Base-by-base conservation (phyloP, 2,329 filamentous ascomycete species). In the Plenodomus biglobosus region DNA sequence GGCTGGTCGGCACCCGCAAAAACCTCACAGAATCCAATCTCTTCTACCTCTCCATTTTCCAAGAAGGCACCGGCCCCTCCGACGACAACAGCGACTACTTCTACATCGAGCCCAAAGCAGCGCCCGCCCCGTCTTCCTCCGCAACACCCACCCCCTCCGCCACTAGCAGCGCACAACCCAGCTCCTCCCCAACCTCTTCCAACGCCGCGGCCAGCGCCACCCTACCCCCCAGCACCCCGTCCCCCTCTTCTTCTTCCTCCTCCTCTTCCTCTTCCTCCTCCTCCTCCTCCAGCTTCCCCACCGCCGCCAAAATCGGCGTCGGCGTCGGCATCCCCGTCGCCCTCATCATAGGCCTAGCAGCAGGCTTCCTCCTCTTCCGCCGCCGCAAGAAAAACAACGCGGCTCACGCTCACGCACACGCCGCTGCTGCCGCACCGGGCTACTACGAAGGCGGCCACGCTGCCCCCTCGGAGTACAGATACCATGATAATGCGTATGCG, bases 21-120 rank as follows among this genome's bases (percentile, higher is more conserved):
- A 39, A 53, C 24, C 50, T 53, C n/a, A 38, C 40, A 7, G 13
- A 27, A 20, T 53, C 43, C 10, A 50, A 47, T n/a, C 10, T 50
- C 3, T 50, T 50, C 38, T 53, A 36, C 22, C 21, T 53, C 18
- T 46, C 21, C 17, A n/a, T 48, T 3, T 52, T 42, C 32, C 44
- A 48, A 39, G 49, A 44, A 41, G 38, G 39, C 19, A 46, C 43
- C 13, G 27, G 16, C 13, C 5, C 15, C 6, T 34, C 42, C 10
- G 38, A 38, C 36, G 16, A 24, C 8, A 44, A 42, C 34, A 50
- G 46, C 24, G 37, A 42, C 6, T 49, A 46, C 40, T 50, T 46
- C 15, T 45, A 42, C 19, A 50, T 53, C 6, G 32, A 34, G 8
- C 27, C 27, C 27, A 32, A 32, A 32, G 27, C 7, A 32, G 27